These are phyloP conservation scores for Raphanus sativus DNA, from an alignment of 345 rosid species.

Conservation along the genomic window DNA sequence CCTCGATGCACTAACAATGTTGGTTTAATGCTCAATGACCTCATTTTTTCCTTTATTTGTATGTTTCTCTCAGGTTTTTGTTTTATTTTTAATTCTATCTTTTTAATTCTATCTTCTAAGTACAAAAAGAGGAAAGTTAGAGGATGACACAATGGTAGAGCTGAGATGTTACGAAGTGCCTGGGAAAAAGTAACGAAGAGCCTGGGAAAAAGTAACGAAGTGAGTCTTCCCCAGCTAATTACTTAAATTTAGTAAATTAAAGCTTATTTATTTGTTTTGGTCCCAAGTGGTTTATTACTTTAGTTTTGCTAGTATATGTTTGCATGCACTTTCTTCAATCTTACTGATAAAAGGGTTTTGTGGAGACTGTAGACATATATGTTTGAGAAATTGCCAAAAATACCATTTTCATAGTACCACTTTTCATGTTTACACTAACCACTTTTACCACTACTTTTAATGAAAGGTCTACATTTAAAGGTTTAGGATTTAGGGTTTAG, in stretches of 20 bases:
- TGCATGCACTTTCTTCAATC: neutral
- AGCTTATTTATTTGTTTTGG: neutral
- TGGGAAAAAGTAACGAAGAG: neutral
- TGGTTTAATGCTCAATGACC: slow-evolving; percentile 20
- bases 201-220: slow-evolving; percentile 19
- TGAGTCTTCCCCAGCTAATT: neutral
- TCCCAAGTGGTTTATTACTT: slow-evolving; percentile 2
- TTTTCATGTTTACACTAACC: too few species aligned
- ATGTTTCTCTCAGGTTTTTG: neutral
- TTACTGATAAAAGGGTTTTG: neutral
- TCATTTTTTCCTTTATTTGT: neutral
- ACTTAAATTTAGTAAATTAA: neutral
- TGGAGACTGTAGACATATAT: neutral
- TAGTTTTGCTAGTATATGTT: neutral
- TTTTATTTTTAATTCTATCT: neutral
- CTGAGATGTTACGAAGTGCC: slow-evolving; percentile 11
- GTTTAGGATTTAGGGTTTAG: too few species aligned
- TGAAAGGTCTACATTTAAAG: too few species aligned
- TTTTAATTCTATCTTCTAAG: neutral
- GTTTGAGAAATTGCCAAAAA: too few species aligned
- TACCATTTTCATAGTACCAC: too few species aligned
- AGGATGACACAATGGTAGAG: slow-evolving; percentile 15
- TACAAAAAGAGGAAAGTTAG: neutral
- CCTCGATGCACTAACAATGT: slow-evolving; percentile 13
- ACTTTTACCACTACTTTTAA: too few species aligned